Evolutionary conservation across 1,139 yeast genomes (phyloP), one percentile per base, ranked within the genome.

Genomic region (Hemisphaericaspora xylofermentans): DNA sequence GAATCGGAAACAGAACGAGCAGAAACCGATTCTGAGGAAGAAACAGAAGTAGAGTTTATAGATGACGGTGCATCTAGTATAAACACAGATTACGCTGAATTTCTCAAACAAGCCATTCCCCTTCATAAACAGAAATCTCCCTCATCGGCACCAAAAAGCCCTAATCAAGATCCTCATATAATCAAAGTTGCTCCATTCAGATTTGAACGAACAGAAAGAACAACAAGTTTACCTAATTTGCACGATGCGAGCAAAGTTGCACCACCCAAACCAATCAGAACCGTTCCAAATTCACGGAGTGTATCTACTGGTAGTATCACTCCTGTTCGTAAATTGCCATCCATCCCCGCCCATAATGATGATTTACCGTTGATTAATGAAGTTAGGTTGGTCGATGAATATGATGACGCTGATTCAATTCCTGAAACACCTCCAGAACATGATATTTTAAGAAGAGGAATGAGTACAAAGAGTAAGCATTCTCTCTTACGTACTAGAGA

Each of bases 331-430:
- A 37, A 43, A 15, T 38, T 49, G 21, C 52, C 52, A 3, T 30
- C 29, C n/a, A 46, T 52, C 13, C 53, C 56, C 15, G 52, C 54
- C 3, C 45, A 44, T 21, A 38, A 42, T 16, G 67, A 64, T 25
- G 75, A 68, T 28, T 57, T 69, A 40, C 75, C 75, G 6, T 63
- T 69, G 35, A 64, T 66, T 24, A 66, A 68, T 48, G 71, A 67
- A 47, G 65, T 69, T 24, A 62, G 57, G 45, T 55, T 68, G 36
- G 46, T 51, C 18, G 48, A 52, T 39, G 40, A 45, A 5, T 32
- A 46, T 10, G 49, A 45, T 5, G 42, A 42, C 8, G 45, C 36
- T 1, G 40, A 36, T 4, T 31, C 30, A 4, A 18, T 31, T 1
- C 25, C 35, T 6, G 37, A 22, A 14, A 6, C n/a, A 9, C 26